Conservation (phyloP, 257 asterid genomes). For the Nicotiana paniculata region DNA sequence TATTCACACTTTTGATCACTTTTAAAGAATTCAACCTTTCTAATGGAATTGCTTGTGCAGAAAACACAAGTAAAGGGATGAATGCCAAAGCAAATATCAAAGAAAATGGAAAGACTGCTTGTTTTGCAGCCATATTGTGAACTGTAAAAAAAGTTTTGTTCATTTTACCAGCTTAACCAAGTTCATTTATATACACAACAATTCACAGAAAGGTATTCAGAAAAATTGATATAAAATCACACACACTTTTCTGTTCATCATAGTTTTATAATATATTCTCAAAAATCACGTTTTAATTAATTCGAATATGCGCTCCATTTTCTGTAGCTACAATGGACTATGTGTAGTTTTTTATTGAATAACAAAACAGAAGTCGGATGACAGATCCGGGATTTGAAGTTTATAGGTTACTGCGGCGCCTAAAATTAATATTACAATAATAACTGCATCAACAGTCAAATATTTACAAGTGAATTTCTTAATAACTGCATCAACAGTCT, state of each 20-base stretch:
- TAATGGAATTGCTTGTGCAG: slow-evolving; percentile 20
- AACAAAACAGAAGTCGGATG: not conserved
- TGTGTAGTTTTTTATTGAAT: not conserved
- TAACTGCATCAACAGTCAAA: too few relatives aligned
- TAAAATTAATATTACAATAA: too few relatives aligned
- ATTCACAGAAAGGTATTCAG: not conserved
- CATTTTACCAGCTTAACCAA: not conserved
- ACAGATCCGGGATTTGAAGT: too few relatives aligned
- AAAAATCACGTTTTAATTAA: not conserved
- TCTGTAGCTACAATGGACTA: not conserved
- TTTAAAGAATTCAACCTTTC: slow-evolving; percentile 13
- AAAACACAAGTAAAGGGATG: slow-evolving; percentile 8
- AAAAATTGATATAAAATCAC: not conserved
- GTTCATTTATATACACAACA: not conserved
- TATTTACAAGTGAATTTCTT: too few relatives aligned
- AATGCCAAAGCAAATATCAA: not conserved
- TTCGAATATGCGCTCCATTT: not conserved
- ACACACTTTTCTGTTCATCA: not conserved
- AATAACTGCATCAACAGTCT: too few relatives aligned
- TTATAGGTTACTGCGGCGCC: too few relatives aligned
- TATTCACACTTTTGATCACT: slow-evolving; percentile 21
- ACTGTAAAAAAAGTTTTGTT: not conserved
- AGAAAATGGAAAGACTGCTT: not conserved
- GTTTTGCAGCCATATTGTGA: slow-evolving; percentile 8
- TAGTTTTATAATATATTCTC: not conserved